phyloP scores from a whole-genome alignment of 768 basidiomycete species.

The Leccinellum albellum region DNA sequence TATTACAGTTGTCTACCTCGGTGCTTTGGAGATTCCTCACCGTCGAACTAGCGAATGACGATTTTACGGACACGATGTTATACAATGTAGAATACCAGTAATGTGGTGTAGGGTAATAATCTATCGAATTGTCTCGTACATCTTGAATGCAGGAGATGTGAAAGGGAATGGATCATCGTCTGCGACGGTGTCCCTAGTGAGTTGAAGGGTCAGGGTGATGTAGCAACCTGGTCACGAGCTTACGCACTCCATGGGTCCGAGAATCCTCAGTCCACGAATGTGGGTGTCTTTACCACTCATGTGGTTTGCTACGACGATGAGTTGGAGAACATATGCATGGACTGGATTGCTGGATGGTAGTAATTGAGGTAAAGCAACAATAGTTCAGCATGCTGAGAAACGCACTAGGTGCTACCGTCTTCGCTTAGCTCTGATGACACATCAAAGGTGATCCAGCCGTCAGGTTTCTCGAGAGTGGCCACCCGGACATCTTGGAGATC shows the following conservation, averaged over 20 bases:
- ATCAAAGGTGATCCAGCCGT: constrained; percentile 91
- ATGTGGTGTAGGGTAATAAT: constrained; percentile 17
- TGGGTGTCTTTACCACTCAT: constrained; percentile 99
- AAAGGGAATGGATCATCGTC: constrained; percentile 77
- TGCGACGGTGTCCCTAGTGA: constrained; percentile 38
- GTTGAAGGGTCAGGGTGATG: not conserved
- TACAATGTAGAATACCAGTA: constrained; percentile 28
- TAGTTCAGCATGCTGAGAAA: constrained; percentile 5
- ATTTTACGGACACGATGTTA: constrained; percentile 13
- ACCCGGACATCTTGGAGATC: constrained; percentile 91
- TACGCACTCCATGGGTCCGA: constrained; percentile 77
- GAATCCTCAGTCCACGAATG: constrained; percentile 84
- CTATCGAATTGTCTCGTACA: constrained; percentile 77
- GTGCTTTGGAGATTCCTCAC: not conserved
- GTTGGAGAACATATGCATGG: constrained; percentile 84
- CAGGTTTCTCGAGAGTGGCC: constrained; percentile 83
- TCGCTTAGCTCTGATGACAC: constrained; percentile 76
- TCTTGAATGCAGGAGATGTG: constrained; percentile 57
- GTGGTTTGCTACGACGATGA: constrained; percentile 89
- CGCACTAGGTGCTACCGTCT: constrained; percentile 76
- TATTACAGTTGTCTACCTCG: constrained; percentile 6
- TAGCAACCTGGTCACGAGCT: not conserved
- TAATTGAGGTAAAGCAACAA: not conserved
- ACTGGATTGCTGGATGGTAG: constrained; percentile 65
- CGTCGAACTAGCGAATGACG: constrained; percentile 1